These are phyloP conservation scores for Mrakiaceae sp. DNA, from an alignment of 1,284 basidiomycete genomes.

Conservation along the genomic window DNA sequence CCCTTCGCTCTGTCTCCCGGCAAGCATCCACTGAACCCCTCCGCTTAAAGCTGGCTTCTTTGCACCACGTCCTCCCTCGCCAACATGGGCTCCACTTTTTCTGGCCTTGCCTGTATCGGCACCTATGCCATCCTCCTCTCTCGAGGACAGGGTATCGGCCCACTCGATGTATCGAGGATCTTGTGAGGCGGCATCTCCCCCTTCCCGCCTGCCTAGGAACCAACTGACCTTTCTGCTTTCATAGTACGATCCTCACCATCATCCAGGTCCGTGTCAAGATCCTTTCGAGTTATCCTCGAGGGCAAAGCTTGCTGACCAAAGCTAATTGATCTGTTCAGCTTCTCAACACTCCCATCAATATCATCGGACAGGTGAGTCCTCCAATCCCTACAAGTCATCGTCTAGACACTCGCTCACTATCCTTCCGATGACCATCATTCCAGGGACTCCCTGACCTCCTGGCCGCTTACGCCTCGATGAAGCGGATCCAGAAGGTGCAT, in stretches of 20 bases:
- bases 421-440: background rate
- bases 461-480: slow-evolving; percentile 11
- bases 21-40: background rate
- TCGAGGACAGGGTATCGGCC: background rate
- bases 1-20: background rate
- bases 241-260: slow-evolving; percentile 12
- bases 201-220: too few species aligned
- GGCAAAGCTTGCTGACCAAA: too few species aligned
- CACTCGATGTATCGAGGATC: slow-evolving; percentile 5
- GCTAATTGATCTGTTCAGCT: background rate
- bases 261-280: background rate
- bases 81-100: slow-evolving; percentile 1
- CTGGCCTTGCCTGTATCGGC: slow-evolving; percentile 10
- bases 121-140: slow-evolving; percentile 6
- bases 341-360: slow-evolving; percentile 3
- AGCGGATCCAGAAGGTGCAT: background rate
- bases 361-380: slow-evolving; percentile 5
- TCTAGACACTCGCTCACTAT: background rate
- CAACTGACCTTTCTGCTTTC: too few species aligned
- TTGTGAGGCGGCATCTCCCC: background rate
- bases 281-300: too few species aligned
- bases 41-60: background rate
- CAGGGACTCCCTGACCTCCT: background rate
- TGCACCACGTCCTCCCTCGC: slow-evolving; percentile 3
- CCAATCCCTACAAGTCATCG: too few species aligned